phyloP scores from a whole-genome alignment of 805 yeast species.

The Metschnikowia anglica region DNA sequence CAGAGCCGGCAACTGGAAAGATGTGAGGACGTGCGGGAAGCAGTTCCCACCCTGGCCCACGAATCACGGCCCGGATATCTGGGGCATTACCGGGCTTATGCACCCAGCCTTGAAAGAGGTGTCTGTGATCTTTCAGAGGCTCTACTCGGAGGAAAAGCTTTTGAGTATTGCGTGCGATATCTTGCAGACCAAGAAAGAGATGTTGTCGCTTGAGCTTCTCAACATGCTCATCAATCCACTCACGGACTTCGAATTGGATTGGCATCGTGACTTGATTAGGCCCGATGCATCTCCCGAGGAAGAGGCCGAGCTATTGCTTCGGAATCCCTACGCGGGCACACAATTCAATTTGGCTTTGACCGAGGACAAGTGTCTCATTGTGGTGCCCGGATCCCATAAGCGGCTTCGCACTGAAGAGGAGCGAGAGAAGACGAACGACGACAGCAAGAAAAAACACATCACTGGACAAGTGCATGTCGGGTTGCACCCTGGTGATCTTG shows the following conservation, averaged over 20 bases:
- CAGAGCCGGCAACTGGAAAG: constrained; percentile 48
- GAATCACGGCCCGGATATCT: constrained; percentile 49
- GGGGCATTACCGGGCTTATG: constrained; percentile 51
- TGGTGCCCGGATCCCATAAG: constrained; percentile 48
- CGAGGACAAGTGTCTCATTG: constrained; percentile 47
- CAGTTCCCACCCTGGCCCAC: constrained; percentile 61
- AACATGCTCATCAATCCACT: constrained; percentile 54
- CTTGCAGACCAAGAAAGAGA: constrained; percentile 36
- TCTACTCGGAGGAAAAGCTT: constrained; percentile 40
- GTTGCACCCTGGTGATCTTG: constrained; percentile 50
- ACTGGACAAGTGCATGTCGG: constrained; percentile 41
- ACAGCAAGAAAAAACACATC: constrained; percentile 35
- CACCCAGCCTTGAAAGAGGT: constrained; percentile 45
- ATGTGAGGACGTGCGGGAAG: constrained; percentile 50
- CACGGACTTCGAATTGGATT: constrained; percentile 51
- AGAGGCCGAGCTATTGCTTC: constrained; percentile 40
- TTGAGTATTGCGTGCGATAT: constrained; percentile 43
- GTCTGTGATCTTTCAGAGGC: constrained; percentile 39
- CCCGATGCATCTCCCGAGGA: constrained; percentile 47
- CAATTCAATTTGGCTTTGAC: constrained; percentile 53
- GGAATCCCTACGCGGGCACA: constrained; percentile 46
- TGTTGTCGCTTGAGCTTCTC: constrained; percentile 48
- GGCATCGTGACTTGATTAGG: constrained; percentile 53
- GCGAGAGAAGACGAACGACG: constrained; percentile 38
- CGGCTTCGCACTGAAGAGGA: constrained; percentile 47